Percentiles rank a stretch among this genome's conserved stretches.
Conservation (phyloP, 1,139 yeast genomes). For the Yarrowia galli region DNA sequence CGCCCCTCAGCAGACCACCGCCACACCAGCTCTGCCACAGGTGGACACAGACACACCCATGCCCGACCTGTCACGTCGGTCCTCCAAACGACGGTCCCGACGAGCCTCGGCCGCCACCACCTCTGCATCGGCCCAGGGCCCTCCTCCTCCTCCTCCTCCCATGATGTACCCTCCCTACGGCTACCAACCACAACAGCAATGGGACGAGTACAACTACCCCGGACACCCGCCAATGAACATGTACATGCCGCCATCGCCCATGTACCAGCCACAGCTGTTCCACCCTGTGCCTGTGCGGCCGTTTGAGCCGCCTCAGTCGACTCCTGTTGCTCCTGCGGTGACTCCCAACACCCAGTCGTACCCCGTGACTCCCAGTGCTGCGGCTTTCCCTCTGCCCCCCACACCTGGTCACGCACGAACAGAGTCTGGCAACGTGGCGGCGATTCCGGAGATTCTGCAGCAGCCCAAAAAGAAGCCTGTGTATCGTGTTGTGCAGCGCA, state of each 20-base stretch:
- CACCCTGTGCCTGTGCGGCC: constrained; percentile 35
- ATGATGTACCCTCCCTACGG: constrained; percentile 34
- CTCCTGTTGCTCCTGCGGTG: background rate
- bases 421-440: constrained; percentile 25
- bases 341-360: background rate
- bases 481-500: constrained; percentile 22
- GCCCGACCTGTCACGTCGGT: constrained; percentile 1
- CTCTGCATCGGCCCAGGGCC: background rate
- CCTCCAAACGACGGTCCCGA: constrained; percentile 16
- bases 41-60: background rate
- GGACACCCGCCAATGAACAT: constrained; percentile 20
- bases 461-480: constrained; percentile 10
- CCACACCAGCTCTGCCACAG: too few species aligned
- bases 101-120: constrained; percentile 25
- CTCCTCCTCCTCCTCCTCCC: constrained; percentile 13
- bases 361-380: background rate
- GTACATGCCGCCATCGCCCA: constrained; percentile 15
- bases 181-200: constrained; percentile 3
- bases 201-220: constrained; percentile 28
- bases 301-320: constrained; percentile 26
- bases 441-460: constrained; percentile 27
- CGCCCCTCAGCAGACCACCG: too few species aligned
- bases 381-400: constrained; percentile 9
- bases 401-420: constrained; percentile 32
- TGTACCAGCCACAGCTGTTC: constrained; percentile 34